Evolutionary conservation across 2,329 filamentous ascomycete genomes (phyloP).

Genomic region (Xylaria sp.): DNA sequence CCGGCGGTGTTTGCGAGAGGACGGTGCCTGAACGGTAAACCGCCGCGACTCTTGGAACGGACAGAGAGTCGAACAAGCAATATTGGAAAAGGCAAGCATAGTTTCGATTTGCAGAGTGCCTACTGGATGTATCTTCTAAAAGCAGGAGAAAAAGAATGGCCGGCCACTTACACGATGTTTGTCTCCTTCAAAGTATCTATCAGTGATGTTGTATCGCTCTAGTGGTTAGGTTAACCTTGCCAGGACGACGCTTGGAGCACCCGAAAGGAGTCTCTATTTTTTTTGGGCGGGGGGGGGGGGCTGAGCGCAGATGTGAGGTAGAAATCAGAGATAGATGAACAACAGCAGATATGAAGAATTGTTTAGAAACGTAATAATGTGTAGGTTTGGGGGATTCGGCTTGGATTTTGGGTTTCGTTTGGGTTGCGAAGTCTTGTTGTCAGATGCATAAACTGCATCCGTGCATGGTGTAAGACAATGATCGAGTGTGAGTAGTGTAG

Average conservation of each 20-base stretch:
- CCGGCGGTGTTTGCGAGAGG: background rate
- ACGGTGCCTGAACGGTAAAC: background rate
- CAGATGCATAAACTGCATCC: constrained; percentile 6
- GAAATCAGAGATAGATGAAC: background rate
- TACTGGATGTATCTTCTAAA: background rate
- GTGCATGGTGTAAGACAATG: constrained; percentile 11
- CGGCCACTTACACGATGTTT: constrained; percentile 5
- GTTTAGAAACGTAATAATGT: background rate
- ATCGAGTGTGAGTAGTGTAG: background rate
- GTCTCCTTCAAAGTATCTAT: background rate
- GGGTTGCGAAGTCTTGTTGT: constrained; percentile 15
- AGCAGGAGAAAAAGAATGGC: background rate
- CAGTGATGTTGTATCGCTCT: background rate
- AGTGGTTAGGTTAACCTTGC: background rate
- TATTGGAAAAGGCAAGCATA: background rate
- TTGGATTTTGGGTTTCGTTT: constrained; percentile 6
- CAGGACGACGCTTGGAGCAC: background rate
- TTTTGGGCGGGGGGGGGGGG: no score
- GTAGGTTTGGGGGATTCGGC: background rate
- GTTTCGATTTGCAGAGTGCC: background rate
- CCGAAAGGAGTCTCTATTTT: background rate
- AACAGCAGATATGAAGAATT: background rate
- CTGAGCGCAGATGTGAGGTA: background rate
- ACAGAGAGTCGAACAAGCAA: background rate
- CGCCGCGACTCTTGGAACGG: background rate